Percentiles rank a stretch among this genome's conserved stretches.
Conservation (phyloP, 768 basidiomycete species). For the Amanita rimosa region DNA sequence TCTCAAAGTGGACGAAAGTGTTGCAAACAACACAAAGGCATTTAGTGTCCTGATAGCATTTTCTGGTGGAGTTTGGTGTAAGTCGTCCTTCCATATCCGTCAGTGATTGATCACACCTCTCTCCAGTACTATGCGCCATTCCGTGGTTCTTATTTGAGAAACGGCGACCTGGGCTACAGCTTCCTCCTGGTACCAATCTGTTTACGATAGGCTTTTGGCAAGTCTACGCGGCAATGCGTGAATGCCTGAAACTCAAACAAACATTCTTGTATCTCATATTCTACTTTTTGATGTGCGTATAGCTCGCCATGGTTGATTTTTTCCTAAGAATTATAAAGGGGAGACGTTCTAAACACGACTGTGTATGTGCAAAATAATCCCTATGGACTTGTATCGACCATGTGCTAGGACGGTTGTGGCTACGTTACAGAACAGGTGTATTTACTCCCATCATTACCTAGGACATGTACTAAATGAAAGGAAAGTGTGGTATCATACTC, state of each 20-base stretch:
- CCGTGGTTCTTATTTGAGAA: constrained; percentile 71
- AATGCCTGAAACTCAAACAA: constrained; percentile 60
- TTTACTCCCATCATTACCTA: neutral
- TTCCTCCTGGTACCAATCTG: constrained; percentile 44
- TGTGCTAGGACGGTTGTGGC: constrained; percentile 50
- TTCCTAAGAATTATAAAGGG: constrained; percentile 28
- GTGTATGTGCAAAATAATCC: constrained; percentile 35
- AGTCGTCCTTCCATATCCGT: constrained; percentile 13
- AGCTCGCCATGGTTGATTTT: neutral
- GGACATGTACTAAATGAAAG: neutral
- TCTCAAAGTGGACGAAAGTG: constrained; percentile 45
- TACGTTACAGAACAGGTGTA: constrained; percentile 60
- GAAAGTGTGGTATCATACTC: constrained; percentile 59
- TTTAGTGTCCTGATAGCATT: constrained; percentile 74
- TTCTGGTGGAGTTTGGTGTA: constrained; percentile 67
- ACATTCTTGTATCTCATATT: constrained; percentile 66
- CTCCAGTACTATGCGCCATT: constrained; percentile 48
- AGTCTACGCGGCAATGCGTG: constrained; percentile 45
- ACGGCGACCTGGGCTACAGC: constrained; percentile 48
- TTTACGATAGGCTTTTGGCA: constrained; percentile 61
- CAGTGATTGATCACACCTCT: neutral
- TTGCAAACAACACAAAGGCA: constrained; percentile 63
- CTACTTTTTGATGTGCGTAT: constrained; percentile 61
- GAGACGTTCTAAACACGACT: constrained; percentile 65
- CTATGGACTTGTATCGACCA: neutral